Conservation (phyloP, 179 eudicot genomes). For the Silene noctiflora region DNA sequence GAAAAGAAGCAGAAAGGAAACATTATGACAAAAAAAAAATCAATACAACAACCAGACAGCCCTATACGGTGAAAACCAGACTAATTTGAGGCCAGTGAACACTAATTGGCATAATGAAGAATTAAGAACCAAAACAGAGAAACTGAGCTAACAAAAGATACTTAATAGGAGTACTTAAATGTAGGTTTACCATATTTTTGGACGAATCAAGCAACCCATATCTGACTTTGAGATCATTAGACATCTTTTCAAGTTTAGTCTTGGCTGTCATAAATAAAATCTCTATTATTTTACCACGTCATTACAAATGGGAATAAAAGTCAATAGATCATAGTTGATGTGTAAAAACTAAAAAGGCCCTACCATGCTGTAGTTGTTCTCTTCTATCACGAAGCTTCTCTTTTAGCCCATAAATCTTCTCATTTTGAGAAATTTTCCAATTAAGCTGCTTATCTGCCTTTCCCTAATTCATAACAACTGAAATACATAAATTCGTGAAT, state of each 20-base stretch:
- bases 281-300: neutral
- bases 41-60: neutral
- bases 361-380: slow-evolving; percentile 65
- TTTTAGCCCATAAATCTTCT: slow-evolving; percentile 61
- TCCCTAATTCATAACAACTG: slow-evolving; percentile 39
- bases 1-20: slow-evolving; percentile 20
- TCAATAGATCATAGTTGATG: slow-evolving; percentile 13
- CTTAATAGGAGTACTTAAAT: neutral
- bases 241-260: slow-evolving; percentile 63
- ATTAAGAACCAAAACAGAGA: neutral
- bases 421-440: slow-evolving; percentile 78
- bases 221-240: slow-evolving; percentile 58
- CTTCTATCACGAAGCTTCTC: slow-evolving; percentile 61
- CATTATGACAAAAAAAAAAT: neutral
- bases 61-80: neutral
- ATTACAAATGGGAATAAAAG: neutral
- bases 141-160: neutral
- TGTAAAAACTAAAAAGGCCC: slow-evolving; percentile 14
- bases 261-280: slow-evolving; percentile 46
- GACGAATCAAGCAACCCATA: slow-evolving; percentile 71
- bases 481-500: slow-evolving; percentile 13
- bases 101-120: neutral
- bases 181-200: slow-evolving; percentile 45
- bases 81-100: neutral
- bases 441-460: slow-evolving; percentile 85